These are phyloP conservation scores for Nelumbo lutea DNA, from an alignment of 164 flowering plant species.

Conservation along the genomic window DNA sequence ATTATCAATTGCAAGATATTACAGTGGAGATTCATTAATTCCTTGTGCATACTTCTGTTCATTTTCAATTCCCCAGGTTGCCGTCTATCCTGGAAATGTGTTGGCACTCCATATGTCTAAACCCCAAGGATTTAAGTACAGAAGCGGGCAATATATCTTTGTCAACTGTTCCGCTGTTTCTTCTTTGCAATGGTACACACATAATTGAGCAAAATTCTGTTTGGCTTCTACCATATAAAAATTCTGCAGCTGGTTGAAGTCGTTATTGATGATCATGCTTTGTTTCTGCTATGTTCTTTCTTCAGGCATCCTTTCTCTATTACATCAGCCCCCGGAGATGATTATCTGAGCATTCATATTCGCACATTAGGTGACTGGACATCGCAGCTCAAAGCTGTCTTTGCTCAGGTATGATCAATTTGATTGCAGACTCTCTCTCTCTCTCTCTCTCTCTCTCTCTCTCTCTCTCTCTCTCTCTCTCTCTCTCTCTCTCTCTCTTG, in stretches of 20 bases:
- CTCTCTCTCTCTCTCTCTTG: too few relatives aligned
- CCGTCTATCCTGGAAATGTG: slow-evolving; percentile 66
- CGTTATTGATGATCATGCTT: too few relatives aligned
- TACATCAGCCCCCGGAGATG: slow-evolving; percentile 72
- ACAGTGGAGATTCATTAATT: too few relatives aligned
- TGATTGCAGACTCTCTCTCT: too few relatives aligned
- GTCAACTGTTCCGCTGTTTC: slow-evolving; percentile 60
- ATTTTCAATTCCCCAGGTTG: slow-evolving; percentile 32
- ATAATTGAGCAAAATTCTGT: neutral
- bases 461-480: too few relatives aligned
- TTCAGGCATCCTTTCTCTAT: slow-evolving; percentile 71
- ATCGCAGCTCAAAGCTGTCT: slow-evolving; percentile 38
- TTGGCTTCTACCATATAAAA: too few relatives aligned
- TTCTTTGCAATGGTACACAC: slow-evolving; percentile 45
- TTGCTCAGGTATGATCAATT: slow-evolving; percentile 37
- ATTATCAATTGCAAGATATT: neutral
- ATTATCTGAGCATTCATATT: slow-evolving; percentile 59
- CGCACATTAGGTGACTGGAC: slow-evolving; percentile 75
- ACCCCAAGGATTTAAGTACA: slow-evolving; percentile 60
- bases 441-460: too few relatives aligned
- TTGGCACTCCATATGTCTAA: slow-evolving; percentile 52
- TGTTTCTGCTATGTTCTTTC: neutral
- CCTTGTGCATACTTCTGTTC: neutral
- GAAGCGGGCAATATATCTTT: slow-evolving; percentile 61
- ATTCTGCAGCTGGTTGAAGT: too few relatives aligned